phyloP scores from a whole-genome alignment of 2,329 filamentous ascomycete genomes.

The Epichloe bromicola region DNA sequence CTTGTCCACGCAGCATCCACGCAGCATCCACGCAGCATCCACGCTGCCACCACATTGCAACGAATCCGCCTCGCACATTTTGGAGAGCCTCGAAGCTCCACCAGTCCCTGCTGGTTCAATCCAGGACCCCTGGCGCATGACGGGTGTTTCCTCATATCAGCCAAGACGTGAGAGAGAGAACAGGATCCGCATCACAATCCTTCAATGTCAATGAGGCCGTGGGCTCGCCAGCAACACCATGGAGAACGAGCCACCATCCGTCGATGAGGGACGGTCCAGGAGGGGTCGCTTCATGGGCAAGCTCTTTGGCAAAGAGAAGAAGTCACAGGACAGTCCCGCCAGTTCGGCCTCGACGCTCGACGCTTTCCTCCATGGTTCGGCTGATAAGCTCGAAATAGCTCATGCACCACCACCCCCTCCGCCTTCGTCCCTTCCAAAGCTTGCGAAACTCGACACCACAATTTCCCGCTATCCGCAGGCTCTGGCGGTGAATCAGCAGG shows the following conservation, averaged over 20 bases:
- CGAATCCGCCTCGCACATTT: neutral
- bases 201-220: slow-evolving; percentile 18
- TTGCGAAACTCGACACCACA: slow-evolving; percentile 43
- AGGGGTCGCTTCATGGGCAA: slow-evolving; percentile 50
- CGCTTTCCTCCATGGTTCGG: slow-evolving; percentile 43
- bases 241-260: slow-evolving; percentile 31
- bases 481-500: slow-evolving; percentile 29
- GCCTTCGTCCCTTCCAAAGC: slow-evolving; percentile 30
- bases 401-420: slow-evolving; percentile 34
- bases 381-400: slow-evolving; percentile 41
- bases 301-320: slow-evolving; percentile 38
- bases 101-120: neutral
- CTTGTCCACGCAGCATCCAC: neutral
- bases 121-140: neutral
- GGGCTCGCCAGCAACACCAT: slow-evolving; percentile 19
- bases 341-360: slow-evolving; percentile 36
- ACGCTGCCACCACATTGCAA: neutral
- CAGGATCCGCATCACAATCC: neutral
- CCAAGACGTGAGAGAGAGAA: neutral
- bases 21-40: neutral
- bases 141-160: neutral
- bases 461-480: slow-evolving; percentile 44
- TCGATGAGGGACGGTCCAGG: slow-evolving; percentile 29
- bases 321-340: slow-evolving; percentile 19
- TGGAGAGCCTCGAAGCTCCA: neutral